phyloP scores from a whole-genome alignment of 208 protist species.

The Trypanosoma melophagium region DNA sequence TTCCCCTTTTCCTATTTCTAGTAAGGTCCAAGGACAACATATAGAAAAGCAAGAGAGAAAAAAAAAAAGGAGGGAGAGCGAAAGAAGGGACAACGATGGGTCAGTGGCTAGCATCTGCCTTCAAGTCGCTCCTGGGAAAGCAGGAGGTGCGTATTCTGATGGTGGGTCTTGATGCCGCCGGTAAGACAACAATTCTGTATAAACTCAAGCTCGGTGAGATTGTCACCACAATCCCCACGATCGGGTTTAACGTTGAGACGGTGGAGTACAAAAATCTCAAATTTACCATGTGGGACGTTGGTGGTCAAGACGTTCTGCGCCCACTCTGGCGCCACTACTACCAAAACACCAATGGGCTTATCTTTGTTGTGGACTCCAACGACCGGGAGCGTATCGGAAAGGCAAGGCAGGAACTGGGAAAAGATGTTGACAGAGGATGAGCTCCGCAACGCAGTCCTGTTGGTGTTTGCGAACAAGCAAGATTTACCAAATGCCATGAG shows the following conservation, averaged over 20 bases:
- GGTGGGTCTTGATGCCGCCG: slow-evolving; percentile 97
- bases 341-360: slow-evolving; percentile 96
- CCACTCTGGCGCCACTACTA: slow-evolving; percentile 97
- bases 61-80: too few relatives aligned
- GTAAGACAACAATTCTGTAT: slow-evolving; percentile 98
- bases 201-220: slow-evolving; percentile 97
- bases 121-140: slow-evolving; percentile 91
- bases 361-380: slow-evolving; percentile 97
- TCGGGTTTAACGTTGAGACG: slow-evolving; percentile 97
- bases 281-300: slow-evolving; percentile 97
- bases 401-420: slow-evolving; percentile 91
- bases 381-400: slow-evolving; percentile 92
- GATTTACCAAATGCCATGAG: slow-evolving; percentile 98
- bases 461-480: slow-evolving; percentile 99
- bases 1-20: too few relatives aligned
- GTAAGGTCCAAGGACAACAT: too few relatives aligned
- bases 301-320: slow-evolving; percentile 96
- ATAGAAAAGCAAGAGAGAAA: background rate
- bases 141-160: slow-evolving; percentile 98
- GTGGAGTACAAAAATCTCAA: slow-evolving; percentile 97
- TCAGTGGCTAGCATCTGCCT: slow-evolving; percentile 49
- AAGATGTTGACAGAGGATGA: slow-evolving; percentile 97
- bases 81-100: background rate
- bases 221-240: slow-evolving; percentile 95
- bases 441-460: slow-evolving; percentile 93